Base-by-base conservation (phyloP, 257 asterid species). In the Schizonepeta tenuifolia region DNA sequence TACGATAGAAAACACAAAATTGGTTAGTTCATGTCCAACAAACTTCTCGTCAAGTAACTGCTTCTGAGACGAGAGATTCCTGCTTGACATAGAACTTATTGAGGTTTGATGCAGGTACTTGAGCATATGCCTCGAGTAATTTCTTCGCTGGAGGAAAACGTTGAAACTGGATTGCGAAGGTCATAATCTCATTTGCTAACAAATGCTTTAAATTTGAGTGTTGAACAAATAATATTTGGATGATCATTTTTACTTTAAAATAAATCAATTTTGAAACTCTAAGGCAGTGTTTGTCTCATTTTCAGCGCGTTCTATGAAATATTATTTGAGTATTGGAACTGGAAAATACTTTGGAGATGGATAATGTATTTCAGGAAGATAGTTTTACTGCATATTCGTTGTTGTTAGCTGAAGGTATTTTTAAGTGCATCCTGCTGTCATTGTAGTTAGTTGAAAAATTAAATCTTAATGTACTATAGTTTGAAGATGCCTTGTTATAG, bases 111-210 rank as follows among this genome's bases (percentile, higher is more conserved):
- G 47, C 81, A 88, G 90, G 83, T 75, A 41, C 70, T 90, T 71
- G 80, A 84, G 71, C 92, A 82, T 83, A 65, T 90, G 89, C 95
- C 96, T 73, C 86, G 5, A 60, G 83, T 88, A 44, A 83, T 90
- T 65, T 90, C 96, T 26, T 76, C 88, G 7, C 31, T 90, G 79
- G 96, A 90, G 83, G 96, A 84, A 54, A 88, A 86, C 50, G 81
- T 90, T 82, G 92, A 90, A 46, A 75, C 71, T 62, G 90, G 88
- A 22, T 73, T 88, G 56, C 83, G 78, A 57, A 83, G 94, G 96
- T 89, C 43, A 15, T 59, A 9, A 46, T 76, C 46, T 46, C 51
- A 17, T 54, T 24, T 41, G 21, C 1, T 66, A 17, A 51, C 13
- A 18, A 18, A 18, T 51, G 13, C 57, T 51, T 18, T 17, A 7